Conservation (phyloP, 306 rosid species). For the Vicia faba region DNA sequence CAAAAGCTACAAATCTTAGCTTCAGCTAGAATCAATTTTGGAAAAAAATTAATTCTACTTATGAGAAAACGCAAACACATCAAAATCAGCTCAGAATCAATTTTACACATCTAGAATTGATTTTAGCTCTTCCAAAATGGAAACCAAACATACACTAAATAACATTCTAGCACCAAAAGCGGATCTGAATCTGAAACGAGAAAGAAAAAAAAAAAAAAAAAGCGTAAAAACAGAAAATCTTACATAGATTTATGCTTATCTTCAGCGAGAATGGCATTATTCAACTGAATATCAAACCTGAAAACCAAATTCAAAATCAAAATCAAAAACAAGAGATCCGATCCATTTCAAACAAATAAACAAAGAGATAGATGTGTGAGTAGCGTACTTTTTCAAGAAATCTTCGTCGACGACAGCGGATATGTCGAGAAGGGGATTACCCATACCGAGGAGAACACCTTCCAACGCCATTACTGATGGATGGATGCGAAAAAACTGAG, state of each 20-base stretch:
- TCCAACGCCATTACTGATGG: conserved; percentile 60
- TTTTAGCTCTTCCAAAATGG: too few species aligned
- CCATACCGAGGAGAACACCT: conserved; percentile 80
- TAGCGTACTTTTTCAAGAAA: conserved; percentile 59
- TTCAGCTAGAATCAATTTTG: too few species aligned
- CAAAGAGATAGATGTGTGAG: too few species aligned
- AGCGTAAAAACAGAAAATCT: conserved; percentile 18
- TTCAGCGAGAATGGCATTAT: conserved; percentile 89
- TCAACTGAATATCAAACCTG: conserved; percentile 76
- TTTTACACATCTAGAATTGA: too few species aligned
- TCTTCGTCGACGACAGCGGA: conserved; percentile 75
- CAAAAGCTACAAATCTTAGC: too few species aligned
- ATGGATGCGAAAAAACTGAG: background rate
- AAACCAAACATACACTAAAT: too few species aligned
- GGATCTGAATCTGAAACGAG: background rate
- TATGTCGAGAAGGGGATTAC: conserved; percentile 90
- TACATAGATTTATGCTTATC: conserved; percentile 92
- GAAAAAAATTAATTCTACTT: too few species aligned
- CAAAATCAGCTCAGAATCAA: too few species aligned
- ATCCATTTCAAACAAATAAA: background rate
- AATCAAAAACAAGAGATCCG: conserved; percentile 29
- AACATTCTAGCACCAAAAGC: too few species aligned
- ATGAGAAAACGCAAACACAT: too few species aligned
- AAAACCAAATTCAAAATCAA: conserved; percentile 10
- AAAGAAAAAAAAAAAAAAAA: background rate